Base-by-base conservation (phyloP, 768 basidiomycete species). In the Rhodosporidiobolus sp. region DNA sequence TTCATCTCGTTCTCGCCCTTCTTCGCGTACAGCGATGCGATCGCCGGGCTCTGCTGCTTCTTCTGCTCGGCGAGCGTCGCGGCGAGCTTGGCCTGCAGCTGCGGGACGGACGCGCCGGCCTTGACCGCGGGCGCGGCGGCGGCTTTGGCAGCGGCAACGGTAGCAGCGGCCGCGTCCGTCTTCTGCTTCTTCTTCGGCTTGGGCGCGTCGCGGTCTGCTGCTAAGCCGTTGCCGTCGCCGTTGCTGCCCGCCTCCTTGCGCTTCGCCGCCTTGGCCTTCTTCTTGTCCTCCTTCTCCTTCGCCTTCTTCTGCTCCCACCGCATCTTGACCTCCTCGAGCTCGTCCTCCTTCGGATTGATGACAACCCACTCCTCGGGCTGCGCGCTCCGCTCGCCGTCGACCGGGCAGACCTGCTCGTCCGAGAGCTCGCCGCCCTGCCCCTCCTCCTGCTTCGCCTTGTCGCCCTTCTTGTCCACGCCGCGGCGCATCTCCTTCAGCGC, bases 271-370 rank as follows among this genome's bases (percentile, higher is more conserved):
- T 75, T 76, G 16, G 67, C 65, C 32, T 59, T 46, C 82, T 89
- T 89, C 45, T 85, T 84, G 59, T 83, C 82, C 46, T 79, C 80
- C 77, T 85, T 85, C 75, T 87, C 87, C 63, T 57, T 55, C 10
- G 81, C 61, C 32, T 86, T 86, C 76, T 88, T 88, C 0, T 83
- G 80, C 7, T 86, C 85, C 52, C 88, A 86, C 74, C 83, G 84
- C 24, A 82, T 84, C 45, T 86, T 84, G 86, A 94, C 87, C 1
- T 79, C 81, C 7, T 81, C 82, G 0, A 82, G 83, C 83, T 91
- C 85, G 46, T 83, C 84, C 48, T 85, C 83, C 74, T 88, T 87
- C 69, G 93, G 91, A 75, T 94, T 95, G 74, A 96, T 82, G 7
- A 82, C 79, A 58, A 75, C 67, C 50, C 83, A 83, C 55, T 86